Evolutionary conservation across 805 yeast genomes (phyloP), one percentile per base, ranked within the genome.

Genomic region (Candida argentea): DNA sequence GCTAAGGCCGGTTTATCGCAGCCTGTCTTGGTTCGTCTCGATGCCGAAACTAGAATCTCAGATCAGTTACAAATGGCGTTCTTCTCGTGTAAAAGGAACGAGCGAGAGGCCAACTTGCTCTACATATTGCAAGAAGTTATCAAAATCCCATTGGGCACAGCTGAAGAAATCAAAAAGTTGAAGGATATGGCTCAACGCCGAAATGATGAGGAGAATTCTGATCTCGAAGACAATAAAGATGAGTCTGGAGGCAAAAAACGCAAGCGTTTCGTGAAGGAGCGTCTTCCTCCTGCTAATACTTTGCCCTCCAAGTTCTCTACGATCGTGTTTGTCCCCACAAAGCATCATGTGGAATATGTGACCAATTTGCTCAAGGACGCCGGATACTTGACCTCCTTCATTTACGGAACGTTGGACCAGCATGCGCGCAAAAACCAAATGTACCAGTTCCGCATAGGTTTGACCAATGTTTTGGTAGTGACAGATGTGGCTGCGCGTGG

Each of bases 401-500:
- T 89, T 37, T 91, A 91, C 49, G 97, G 99, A 53, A 71, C 96
- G 1, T 65, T 91, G 36, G 97, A 91, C 56, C 98, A 91, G 50
- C 78, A 75, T 42, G 98, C 98, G 1, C 78, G 99, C 67, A 77
- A 78, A 35, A 78, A 81, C 42, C 97, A 91, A 50, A 61, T 91
- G 28, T 69, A 78, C 46, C 77, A 85, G 41, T 91, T 91, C 56
- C 65, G 95, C 43, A 63, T 77, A 2, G 98, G 96, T 1, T 61
- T 81, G 25, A 75, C 95, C 4, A 74, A 82, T 17, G 52, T 91
- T n/a, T 55, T 91, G 50, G 96, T 91, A 6, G 99, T 91, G 31
- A 91, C 98, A 1, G 98, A 91, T 64, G 97, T 84, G 38, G 95
- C 95, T 15, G 98, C 98, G 2, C 78, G 98, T 65, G 98, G 98